Base-by-base conservation (phyloP, 2,329 filamentous ascomycete genomes). In the Lecanosticta acicola region DNA sequence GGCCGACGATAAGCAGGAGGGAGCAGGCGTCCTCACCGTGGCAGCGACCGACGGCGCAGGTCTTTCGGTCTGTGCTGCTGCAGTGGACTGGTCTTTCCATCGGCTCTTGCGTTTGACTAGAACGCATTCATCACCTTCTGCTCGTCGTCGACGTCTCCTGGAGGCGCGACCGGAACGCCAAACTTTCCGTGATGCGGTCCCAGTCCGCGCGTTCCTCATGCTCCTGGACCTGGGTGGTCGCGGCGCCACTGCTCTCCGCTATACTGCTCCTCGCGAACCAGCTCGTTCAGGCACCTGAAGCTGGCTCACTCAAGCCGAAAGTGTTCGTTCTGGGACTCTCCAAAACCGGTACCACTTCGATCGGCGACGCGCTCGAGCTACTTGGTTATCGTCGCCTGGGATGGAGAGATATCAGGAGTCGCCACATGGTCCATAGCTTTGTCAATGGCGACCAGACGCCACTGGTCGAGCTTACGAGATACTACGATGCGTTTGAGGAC, bases 401-500 rank as follows among this genome's bases (percentile, higher is more conserved):
- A 39, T 63, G 60, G 60, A 56, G 59, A 46, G 59, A 62, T 47
- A 57, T 62, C 29, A 53, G 60, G n/a, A 58, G 53, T 26, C 55
- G 60, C 3, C 58, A 61, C 34, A 49, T 62, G 39, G 56, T 60
- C 11, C 58, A 63, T 44, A 57, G 56, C n/a, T 63, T 52, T 46
- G 52, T 50, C 13, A 53, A 59, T 35, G 58, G 55, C 29, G 57
- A 60, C 33, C 41, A 46, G 26, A 39, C 38, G 19, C 43, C 58
- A 1, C 45, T 61, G 18, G 41, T 57, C 3, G 47, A 54, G 19
- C 48, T 58, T 34, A 63, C 59, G 1, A 42, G 40, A 20, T 58
- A 55, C 45, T 63, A 56, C 45, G 59, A 62, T 43, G 60, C 59
- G 17, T 61, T 62, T 39, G 60, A 62, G 46, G 59, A 63, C 45